Base-by-base conservation (phyloP, 1,284 basidiomycete species). In the Rhodofomes roseus region DNA sequence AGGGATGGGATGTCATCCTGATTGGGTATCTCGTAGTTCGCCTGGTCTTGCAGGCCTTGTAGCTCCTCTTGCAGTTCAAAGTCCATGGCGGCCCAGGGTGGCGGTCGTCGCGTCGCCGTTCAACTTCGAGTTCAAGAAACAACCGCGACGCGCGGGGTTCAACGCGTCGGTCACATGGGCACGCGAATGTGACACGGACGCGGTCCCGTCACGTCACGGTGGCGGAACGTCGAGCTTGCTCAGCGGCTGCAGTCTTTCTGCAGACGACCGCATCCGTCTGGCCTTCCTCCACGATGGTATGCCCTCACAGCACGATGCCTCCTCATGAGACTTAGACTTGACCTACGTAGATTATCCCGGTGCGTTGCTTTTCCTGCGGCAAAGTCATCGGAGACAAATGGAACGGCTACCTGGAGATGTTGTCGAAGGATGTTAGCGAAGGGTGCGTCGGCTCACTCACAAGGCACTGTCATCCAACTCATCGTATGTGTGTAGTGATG, bases 341-440 rank as follows among this genome's bases (percentile, higher is more conserved):
- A 23, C 3, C 11, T 8, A 18, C 11, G 43, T 61, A 92, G 92
- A 93, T 93, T 61, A 93, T 93, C 62, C 91, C 92, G 57, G 88
- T 94, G 4, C 84, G 91, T 55, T 95, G 92, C 66, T 96, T 96
- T 73, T 93, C 93, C 31, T 96, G 93, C 69, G 94, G 94, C 50
- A 96, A 96, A 75, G 93, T 96, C 62, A 87, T 96, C 51, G 93
- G 94, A 56, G 93, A 96, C 79, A 92, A 96, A 66, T 96, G 95
- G 94, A 89, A 86, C 63, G 81, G 82, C 29, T 96, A 95, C 74
- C 78, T 96, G 52, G 86, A 89, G 67, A 77, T 95, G 34, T 78
- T 96, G 60, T 83, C 88, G 41, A 82, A 86, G 57, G 93, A 92
- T 63, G 82, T 86, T 71, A 86, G 82, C 64, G 95, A 97, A 80